Conservation (phyloP, 2,329 filamentous ascomycete genomes). For the Camillea tinctor region DNA sequence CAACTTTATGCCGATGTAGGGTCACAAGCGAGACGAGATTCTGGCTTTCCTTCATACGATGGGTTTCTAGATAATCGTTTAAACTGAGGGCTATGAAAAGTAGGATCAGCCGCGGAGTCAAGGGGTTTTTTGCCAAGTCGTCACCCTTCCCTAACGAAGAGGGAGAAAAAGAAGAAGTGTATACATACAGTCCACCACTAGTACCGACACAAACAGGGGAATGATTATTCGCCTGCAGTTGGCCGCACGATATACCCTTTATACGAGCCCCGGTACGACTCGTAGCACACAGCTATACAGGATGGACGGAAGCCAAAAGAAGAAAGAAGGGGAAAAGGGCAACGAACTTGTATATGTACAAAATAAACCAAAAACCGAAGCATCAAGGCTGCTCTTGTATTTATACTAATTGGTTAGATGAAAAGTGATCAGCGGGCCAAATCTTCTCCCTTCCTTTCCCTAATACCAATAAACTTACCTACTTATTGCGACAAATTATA, state of each 20-base stretch:
- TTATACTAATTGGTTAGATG: neutral
- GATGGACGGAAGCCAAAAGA: conserved; percentile 2
- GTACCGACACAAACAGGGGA: too few species aligned
- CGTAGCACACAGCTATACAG: conserved; percentile 9
- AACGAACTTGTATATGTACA: conserved; percentile 17
- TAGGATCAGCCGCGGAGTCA: conserved; percentile 21
- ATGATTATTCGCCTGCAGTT: neutral
- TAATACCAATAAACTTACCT: too few species aligned
- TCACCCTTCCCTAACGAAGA: too few species aligned
- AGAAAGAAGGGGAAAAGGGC: too few species aligned
- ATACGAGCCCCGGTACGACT: neutral
- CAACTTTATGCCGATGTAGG: conserved; percentile 19
- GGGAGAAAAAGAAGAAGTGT: neutral
- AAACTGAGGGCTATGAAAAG: neutral
- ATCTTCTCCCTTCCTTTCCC: too few species aligned
- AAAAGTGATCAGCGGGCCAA: neutral
- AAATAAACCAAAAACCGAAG: conserved; percentile 10
- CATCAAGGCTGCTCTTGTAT: neutral
- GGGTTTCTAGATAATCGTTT: conserved; percentile 22
- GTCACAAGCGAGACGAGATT: conserved; percentile 20
- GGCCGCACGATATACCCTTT: neutral
- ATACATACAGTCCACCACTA: neutral
- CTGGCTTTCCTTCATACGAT: conserved; percentile 23
- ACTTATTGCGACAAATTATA: too few species aligned
- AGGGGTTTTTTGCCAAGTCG: neutral